Evolutionary conservation across 2,329 filamentous ascomycete species (phyloP), one percentile per base, ranked within the genome.

Genomic region (Exophiala oligosperma): DNA sequence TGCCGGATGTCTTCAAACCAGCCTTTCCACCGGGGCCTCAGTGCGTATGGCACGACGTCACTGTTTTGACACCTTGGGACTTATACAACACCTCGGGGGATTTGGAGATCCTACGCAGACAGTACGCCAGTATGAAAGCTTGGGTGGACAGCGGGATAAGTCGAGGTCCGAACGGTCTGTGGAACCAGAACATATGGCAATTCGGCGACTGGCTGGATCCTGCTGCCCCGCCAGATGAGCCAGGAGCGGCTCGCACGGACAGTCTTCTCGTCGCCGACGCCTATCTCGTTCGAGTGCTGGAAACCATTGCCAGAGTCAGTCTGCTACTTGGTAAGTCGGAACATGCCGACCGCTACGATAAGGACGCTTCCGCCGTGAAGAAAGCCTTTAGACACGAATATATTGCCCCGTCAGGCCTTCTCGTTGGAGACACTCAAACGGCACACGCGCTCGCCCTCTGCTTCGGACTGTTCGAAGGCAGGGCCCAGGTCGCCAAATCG

Each of bases 171-270:
- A 66, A 71, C 43, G 68, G 71, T 0, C 67, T 76, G 1, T 77
- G 74, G 74, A 64, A 73, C 52, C 61, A 65, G 3, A 61, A 64
- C 0, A 62, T 67, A 5, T 73, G 68, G 61, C 73, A 77, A 57
- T 69, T 74, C 2, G 73, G 69, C 4, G 75, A 77, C 66, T 77
- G 74, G 74, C 67, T 77, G 0, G 75, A 77, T 59, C 75, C 74
- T 1, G 64, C 64, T 2, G 72, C 74, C 3, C 74, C 74, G 2
- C 63, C 70, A 2, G 67, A 70, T 3, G 66, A 71, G 7, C 70
- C 73, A 1, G 72, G 71, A 0, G 62, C 70, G 38, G 68, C 67
- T 14, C 67, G 66, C 4, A 73, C 73, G n/a, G 64, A 73, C 57
- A 64, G 66, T 7, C 64, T 64, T 21, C 67, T 76, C 5, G 74